Evolutionary conservation across 495 filamentous ascomycete species (phyloP), one percentile per base, ranked within the genome.

Genomic region (Niebla homalea): DNA sequence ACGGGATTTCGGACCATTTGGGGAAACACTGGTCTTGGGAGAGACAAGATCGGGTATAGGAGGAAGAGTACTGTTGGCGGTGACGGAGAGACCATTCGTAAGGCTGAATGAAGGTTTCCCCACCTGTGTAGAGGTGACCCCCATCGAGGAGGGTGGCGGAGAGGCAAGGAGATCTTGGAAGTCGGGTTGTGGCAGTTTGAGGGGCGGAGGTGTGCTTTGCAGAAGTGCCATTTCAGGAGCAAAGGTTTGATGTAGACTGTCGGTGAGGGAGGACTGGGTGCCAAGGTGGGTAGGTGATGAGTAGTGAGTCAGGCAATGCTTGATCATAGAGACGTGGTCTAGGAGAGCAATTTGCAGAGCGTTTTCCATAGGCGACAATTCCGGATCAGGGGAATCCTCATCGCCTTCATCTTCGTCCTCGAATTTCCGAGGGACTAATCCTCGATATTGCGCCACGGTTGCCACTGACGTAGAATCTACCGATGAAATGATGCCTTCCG

Each of bases 281-380:
- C 75, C 78, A 74, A 72, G 66, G 41, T 75, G 75, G 20, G 71
- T 76, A 59, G 69, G 78, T 29, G 75, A 68, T 36, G 68, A 67
- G 60, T 84, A 87, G 48, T 83, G 74, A 8, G 75, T 71, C 46
- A 98, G 62, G 55, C 86, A 88, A 50, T 87, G 80, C 68, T 89
- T 89, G 60, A 97, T 79, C 55, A 83, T 78, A 38, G 89, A 73
- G 4, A 87, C 87, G 60, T 98, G 89, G 60, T 98, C 92, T 44
- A 93, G 74, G 37, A 98, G 72, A 18, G 87, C 87, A 51, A 86
- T 81, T 54, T 81, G 83, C 46, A 98, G 79, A 18, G 93, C 88
- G 54, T 82, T 87, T 56, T 90, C 78, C 64, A 94, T 73, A 1
- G 80, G 75, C 56, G 81, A 74, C 0, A 61, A 60, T 0, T 55